Evolutionary conservation across 2,329 filamentous ascomycete genomes (phyloP).

Genomic region (Orbilia quercus): DNA sequence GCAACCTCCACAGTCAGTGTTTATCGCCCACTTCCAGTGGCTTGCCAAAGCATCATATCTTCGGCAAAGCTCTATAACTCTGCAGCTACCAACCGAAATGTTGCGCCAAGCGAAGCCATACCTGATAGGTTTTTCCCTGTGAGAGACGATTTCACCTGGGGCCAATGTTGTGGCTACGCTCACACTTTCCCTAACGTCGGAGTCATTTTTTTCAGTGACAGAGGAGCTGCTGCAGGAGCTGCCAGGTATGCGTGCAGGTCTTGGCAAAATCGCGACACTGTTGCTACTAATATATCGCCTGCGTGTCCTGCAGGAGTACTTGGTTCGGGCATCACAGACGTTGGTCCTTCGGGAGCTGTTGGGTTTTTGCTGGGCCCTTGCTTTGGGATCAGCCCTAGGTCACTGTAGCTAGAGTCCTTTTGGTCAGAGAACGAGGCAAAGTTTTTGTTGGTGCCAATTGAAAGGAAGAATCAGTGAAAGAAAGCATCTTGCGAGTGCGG

Average conservation of each 20-base stretch:
- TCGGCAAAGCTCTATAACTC: conserved; percentile 1
- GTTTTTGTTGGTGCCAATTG: too few relatives aligned
- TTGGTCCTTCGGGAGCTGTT: neutral
- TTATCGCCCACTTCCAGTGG: neutral
- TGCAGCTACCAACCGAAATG: neutral
- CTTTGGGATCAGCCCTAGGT: conserved; percentile 2
- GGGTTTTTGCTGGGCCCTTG: conserved; percentile 17
- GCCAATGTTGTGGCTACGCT: conserved; percentile 13
- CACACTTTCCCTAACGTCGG: neutral
- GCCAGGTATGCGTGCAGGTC: neutral
- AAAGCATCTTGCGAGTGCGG: too few relatives aligned
- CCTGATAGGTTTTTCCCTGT: neutral
- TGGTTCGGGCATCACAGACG: neutral
- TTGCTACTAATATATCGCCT: conserved; percentile 2
- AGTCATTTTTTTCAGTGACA: conserved; percentile 11
- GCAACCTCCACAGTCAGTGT: conserved; percentile 1
- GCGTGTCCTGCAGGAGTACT: conserved; percentile 12
- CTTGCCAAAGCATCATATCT: conserved; percentile 18
- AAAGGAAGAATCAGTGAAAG: too few relatives aligned
- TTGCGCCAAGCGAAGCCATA: neutral
- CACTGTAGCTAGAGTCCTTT: neutral
- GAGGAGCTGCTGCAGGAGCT: conserved; percentile 1
- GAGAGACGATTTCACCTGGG: conserved; percentile 3
- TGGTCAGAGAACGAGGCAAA: too few relatives aligned
- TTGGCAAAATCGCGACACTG: neutral